Base-by-base conservation (phyloP, 2,329 filamentous ascomycete species). In the Simplicillium aogashimaense region DNA sequence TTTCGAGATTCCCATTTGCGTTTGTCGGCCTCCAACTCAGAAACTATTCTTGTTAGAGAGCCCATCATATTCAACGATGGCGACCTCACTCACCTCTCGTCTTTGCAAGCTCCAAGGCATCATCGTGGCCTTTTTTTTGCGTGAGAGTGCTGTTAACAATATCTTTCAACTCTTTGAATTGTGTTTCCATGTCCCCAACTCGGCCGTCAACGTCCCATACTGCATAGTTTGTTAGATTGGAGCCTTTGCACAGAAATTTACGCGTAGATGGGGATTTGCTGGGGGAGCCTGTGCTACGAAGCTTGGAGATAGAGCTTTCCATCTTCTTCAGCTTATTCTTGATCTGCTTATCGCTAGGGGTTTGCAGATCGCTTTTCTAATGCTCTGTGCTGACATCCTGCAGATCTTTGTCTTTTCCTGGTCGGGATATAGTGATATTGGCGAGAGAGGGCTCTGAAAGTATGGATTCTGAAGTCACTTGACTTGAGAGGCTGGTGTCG, bases 151-250 rank as follows among this genome's bases (percentile, higher is more conserved):
- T 72, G 43, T 78, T 78, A 55, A 95, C 78, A 47, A 83, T 81
- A 43, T 81, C 72, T 53, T 83, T 82, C 45, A 97, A 69, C 43
- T 74, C 69, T 36, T 74, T 72, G 55, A 87, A 87, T 52, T 90
- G 72, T 14, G 70, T 68, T 52, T 94, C 86, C 63, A 95, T 81
- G 44, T 79, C 74, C 46, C 81, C 79, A 49, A 95, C 74, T 47
- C 82, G 78, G 45, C 76, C 76, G 51, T 88, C 81, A 49, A 88
- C 78, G 57, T 95, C 87, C 74, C 83, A 90, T 53, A 75, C 83
- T 86, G 74, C 47, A 61, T 68, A 76, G 29, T 57, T 61, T 51
- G 66, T 71, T 48, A 74, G 64, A 72, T 86, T 82, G 79, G 88
- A 86, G 69, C 81, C 66, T 66, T 80, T 83, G 49, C 74, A 81